Evolutionary conservation across 805 yeast genomes (phyloP).

Genomic region (Metschnikowia vanudenii): DNA sequence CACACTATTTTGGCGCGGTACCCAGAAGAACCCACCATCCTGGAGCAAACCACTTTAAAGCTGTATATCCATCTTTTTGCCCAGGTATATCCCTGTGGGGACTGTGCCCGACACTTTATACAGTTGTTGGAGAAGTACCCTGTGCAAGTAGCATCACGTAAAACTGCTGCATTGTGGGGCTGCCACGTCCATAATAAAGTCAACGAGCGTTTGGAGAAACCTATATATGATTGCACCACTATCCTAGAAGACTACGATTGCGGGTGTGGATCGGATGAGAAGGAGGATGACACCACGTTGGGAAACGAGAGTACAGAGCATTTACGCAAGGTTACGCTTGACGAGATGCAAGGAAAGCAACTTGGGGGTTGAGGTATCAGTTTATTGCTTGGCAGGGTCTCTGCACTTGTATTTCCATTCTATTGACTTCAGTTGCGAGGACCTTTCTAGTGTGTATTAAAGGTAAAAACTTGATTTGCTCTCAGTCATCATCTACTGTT

Average conservation of each 20-base stretch:
- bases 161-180: slow-evolving; percentile 92
- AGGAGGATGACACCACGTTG: slow-evolving; percentile 43
- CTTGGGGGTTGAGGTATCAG: slow-evolving; percentile 29
- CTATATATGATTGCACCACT: slow-evolving; percentile 76
- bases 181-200: slow-evolving; percentile 52
- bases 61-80: slow-evolving; percentile 74
- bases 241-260: slow-evolving; percentile 92
- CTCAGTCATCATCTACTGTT: too few species aligned
- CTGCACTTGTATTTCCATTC: neutral
- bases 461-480: too few species aligned
- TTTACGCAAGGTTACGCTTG: slow-evolving; percentile 43
- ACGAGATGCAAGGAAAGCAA: slow-evolving; percentile 48
- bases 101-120: slow-evolving; percentile 91
- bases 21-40: slow-evolving; percentile 73
- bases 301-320: slow-evolving; percentile 36
- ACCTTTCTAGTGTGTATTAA: too few species aligned
- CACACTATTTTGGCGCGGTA: slow-evolving; percentile 92
- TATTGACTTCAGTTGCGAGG: neutral
- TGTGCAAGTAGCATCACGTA: slow-evolving; percentile 76
- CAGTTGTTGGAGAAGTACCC: slow-evolving; percentile 68
- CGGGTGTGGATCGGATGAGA: slow-evolving; percentile 85
- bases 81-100: slow-evolving; percentile 95
- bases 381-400: neutral
- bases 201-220: slow-evolving; percentile 26
- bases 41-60: slow-evolving; percentile 60